Conservation (phyloP, 352 stramenopile species). For the Phytophthora ohioensis region DNA sequence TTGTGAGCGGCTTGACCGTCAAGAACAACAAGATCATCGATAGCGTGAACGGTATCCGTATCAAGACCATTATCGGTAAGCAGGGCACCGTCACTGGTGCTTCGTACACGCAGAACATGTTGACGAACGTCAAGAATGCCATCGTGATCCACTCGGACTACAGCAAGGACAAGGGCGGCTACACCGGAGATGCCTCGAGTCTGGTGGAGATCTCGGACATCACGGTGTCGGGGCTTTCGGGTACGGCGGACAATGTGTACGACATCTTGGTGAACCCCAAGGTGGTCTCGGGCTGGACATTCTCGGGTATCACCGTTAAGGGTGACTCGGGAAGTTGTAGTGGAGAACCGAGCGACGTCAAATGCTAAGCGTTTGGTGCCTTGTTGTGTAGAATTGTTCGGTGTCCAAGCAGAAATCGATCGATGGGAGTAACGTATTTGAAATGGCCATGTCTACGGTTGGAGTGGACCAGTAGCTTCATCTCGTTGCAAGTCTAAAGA, state of each 20-base stretch:
- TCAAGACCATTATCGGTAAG: conserved; percentile 32
- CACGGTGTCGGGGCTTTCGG: conserved; percentile 38
- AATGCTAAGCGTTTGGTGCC: conserved; percentile 22
- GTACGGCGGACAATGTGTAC: conserved; percentile 40
- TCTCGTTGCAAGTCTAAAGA: conserved; percentile 5
- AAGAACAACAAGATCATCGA: conserved; percentile 46
- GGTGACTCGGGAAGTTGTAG: conserved; percentile 31
- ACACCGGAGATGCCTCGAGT: conserved; percentile 39
- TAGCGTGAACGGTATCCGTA: conserved; percentile 37
- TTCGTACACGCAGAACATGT: conserved; percentile 31
- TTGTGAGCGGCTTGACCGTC: conserved; percentile 35
- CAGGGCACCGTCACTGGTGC: conserved; percentile 20
- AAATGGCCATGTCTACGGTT: conserved; percentile 1
- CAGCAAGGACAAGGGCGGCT: conserved; percentile 39
- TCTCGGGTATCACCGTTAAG: conserved; percentile 35
- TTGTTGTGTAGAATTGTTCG: conserved; percentile 25
- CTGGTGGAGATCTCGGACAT: conserved; percentile 41
- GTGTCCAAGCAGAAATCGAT: conserved; percentile 2
- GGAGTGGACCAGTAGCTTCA: no score
- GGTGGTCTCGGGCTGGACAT: conserved; percentile 37
- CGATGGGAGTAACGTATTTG: conserved; percentile 18
- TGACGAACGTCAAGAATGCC: conserved; percentile 37
- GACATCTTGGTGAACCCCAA: conserved; percentile 39
- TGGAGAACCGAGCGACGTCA: conserved; percentile 36
- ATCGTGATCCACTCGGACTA: conserved; percentile 44